Conservation (phyloP, 2,329 filamentous ascomycete genomes). For the Sordariomycetes sp. region DNA sequence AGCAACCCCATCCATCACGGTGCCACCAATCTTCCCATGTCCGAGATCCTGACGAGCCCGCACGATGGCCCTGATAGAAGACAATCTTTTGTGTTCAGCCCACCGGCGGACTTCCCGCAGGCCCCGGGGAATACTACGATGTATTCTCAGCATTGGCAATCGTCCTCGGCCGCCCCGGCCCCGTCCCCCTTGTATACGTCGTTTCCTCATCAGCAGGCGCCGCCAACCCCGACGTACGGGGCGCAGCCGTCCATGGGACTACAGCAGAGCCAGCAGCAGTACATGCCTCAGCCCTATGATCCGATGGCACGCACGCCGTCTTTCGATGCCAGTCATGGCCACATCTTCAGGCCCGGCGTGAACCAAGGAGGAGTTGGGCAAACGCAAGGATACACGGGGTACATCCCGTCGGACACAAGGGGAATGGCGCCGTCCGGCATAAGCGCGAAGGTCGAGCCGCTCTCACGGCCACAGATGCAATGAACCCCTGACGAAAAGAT, state of each 20-base stretch:
- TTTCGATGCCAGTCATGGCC: not conserved
- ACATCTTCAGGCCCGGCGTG: not conserved
- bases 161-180: slow-evolving; percentile 27
- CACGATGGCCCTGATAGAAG: slow-evolving; percentile 33
- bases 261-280: slow-evolving; percentile 2
- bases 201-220: slow-evolving; percentile 23
- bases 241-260: not conserved
- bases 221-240: slow-evolving; percentile 7
- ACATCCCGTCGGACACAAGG: slow-evolving; percentile 1
- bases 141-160: slow-evolving; percentile 34
- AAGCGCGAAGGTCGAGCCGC: not conserved
- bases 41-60: slow-evolving; percentile 32
- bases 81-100: slow-evolving; percentile 29
- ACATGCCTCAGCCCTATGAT: slow-evolving; percentile 3
- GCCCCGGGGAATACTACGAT: slow-evolving; percentile 25
- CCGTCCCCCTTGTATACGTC: slow-evolving; percentile 35
- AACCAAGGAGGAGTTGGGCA: not conserved
- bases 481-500: not conserved
- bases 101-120: slow-evolving; percentile 30
- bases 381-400: slow-evolving; percentile 1
- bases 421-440: not conserved
- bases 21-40: slow-evolving; percentile 24
- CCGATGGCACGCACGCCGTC: not conserved
- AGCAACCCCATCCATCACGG: slow-evolving; percentile 21
- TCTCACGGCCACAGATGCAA: slow-evolving; percentile 1